Percentiles rank a stretch among this genome's conserved stretches.
These are phyloP conservation scores for Plasmopara viticola DNA, from an alignment of 352 stramenopile genomes.

Conservation along the genomic window DNA sequence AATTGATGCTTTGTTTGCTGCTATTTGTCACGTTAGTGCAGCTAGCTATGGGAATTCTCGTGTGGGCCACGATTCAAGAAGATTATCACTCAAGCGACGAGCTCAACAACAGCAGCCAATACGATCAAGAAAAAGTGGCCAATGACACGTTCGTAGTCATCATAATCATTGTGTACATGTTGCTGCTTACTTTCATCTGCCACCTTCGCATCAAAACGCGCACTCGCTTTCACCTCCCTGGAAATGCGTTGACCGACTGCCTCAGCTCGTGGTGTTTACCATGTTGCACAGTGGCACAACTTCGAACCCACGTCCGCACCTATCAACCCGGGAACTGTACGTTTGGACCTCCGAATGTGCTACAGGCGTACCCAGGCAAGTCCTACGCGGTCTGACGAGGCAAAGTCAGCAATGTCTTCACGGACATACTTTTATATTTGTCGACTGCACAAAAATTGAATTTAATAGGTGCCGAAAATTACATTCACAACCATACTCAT, in stretches of 20 bases:
- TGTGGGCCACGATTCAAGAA: neutral
- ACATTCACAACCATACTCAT: no score
- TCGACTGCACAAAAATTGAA: neutral
- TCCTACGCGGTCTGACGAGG: neutral
- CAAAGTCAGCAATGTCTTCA: neutral
- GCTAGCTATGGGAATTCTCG: slow-evolving; percentile 26
- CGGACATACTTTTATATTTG: neutral
- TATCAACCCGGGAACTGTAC: slow-evolving; percentile 43
- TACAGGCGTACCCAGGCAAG: slow-evolving; percentile 27
- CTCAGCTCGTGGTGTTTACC: slow-evolving; percentile 25
- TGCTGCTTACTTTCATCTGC: slow-evolving; percentile 12
- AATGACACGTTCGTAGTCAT: slow-evolving; percentile 20
- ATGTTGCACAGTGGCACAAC: slow-evolving; percentile 37
- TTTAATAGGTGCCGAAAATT: neutral
- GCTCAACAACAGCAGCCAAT: slow-evolving; percentile 1
- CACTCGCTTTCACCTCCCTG: slow-evolving; percentile 22
- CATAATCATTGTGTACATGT: slow-evolving; percentile 19
- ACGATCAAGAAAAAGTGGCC: slow-evolving; percentile 5
- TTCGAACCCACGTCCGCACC: slow-evolving; percentile 43
- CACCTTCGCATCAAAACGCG: slow-evolving; percentile 40
- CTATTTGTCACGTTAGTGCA: slow-evolving; percentile 24
- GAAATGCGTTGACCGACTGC: slow-evolving; percentile 21
- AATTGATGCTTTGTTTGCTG: slow-evolving; percentile 12
- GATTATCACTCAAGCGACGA: slow-evolving; percentile 5
- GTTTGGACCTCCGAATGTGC: slow-evolving; percentile 29